Evolutionary conservation across 352 stramenopile species (phyloP).

Genomic region (Phytopythium sindhum): DNA sequence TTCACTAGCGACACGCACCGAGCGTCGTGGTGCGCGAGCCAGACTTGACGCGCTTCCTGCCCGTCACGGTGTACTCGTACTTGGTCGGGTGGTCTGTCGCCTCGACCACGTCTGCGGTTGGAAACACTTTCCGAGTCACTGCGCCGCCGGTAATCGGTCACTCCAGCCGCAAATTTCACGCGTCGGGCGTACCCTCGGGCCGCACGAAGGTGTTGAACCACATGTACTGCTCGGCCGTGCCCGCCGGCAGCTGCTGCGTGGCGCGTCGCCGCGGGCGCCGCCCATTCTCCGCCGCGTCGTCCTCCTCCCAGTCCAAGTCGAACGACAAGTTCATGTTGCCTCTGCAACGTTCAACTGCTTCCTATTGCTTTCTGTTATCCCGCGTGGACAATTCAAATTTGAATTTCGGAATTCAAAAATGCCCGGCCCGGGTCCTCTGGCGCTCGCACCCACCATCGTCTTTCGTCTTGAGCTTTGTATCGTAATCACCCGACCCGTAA

Average conservation of each 20-base stretch:
- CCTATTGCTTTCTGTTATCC: constrained; percentile 10
- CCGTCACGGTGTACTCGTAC: constrained; percentile 76
- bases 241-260: constrained; percentile 8
- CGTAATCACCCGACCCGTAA: neutral
- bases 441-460: too few relatives aligned
- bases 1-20: constrained; percentile 31
- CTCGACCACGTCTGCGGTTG: constrained; percentile 64
- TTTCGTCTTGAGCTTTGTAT: too few relatives aligned
- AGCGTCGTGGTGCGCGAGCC: constrained; percentile 51
- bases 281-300: constrained; percentile 15
- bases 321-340: constrained; percentile 17
- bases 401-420: constrained; percentile 12
- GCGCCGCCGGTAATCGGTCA: neutral
- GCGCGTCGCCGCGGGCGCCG: constrained; percentile 13
- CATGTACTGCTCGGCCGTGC: constrained; percentile 33
- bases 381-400: constrained; percentile 20
- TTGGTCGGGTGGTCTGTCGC: constrained; percentile 60
- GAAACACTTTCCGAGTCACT: constrained; percentile 4
- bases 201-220: constrained; percentile 67
- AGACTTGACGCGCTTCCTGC: constrained; percentile 67
- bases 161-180: neutral
- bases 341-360: neutral
- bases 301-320: constrained; percentile 33
- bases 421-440: too few relatives aligned
- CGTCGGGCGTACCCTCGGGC: constrained; percentile 38